Conservation (phyloP, 2,329 filamentous ascomycete genomes). For the Fusarium sp. region DNA sequence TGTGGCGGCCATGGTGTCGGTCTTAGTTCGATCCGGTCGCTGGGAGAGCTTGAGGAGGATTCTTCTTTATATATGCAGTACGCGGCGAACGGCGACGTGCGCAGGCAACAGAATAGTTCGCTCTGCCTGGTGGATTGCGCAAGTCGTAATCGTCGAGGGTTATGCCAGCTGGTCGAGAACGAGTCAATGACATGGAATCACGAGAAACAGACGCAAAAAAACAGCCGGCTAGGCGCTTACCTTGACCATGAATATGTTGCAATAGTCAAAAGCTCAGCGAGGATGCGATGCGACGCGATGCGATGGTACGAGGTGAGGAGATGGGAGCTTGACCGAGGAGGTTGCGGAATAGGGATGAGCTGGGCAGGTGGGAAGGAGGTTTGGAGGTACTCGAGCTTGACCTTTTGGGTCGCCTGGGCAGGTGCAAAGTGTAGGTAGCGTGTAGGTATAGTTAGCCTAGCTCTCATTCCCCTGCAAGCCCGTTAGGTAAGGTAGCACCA, state of each 20-base stretch:
- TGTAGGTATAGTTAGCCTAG: neutral
- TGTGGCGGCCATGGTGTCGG: conserved; percentile 72
- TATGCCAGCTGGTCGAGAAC: neutral
- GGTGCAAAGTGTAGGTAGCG: neutral
- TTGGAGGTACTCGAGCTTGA: neutral
- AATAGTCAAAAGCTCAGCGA: neutral
- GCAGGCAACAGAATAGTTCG: conserved; percentile 28
- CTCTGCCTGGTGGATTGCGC: conserved; percentile 21
- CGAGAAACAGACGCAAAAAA: neutral
- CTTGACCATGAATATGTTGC: conserved; percentile 5
- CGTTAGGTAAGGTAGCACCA: neutral
- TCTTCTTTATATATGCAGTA: neutral
- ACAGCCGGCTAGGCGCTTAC: neutral
- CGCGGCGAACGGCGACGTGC: neutral
- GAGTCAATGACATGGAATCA: neutral
- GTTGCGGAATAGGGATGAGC: conserved; percentile 31
- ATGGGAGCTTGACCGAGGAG: conserved; percentile 28
- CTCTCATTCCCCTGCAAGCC: neutral
- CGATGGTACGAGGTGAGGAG: conserved; percentile 27
- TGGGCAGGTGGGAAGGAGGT: conserved; percentile 8
- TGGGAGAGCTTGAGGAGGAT: neutral
- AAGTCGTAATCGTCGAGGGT: conserved; percentile 7
- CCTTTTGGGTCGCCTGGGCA: neutral
- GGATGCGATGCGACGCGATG: neutral
- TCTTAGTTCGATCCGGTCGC: neutral